Conservation (phyloP, 768 basidiomycete species). For the Naganishia randhawae region DNA sequence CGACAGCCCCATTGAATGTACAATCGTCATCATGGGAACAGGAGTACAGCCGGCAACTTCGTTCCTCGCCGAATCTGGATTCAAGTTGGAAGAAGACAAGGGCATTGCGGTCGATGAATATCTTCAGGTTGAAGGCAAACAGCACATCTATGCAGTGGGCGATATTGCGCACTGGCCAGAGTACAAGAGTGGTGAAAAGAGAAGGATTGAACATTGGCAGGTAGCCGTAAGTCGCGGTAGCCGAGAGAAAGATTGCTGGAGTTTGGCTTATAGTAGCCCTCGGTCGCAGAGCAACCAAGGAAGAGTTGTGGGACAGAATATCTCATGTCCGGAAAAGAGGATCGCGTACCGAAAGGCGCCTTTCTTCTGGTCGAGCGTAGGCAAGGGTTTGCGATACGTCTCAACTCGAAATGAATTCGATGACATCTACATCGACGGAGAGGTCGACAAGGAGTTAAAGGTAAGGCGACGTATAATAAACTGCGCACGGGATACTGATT, state of each 20-base stretch:
- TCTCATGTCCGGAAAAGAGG: constrained; percentile 56
- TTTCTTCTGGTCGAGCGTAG: constrained; percentile 80
- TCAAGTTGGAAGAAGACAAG: constrained; percentile 66
- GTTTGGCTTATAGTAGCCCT: background rate
- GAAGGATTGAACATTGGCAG: constrained; percentile 89
- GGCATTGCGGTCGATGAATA: constrained; percentile 74
- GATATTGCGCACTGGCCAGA: constrained; percentile 80
- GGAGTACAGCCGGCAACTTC: constrained; percentile 79
- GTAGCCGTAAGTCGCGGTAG: constrained; percentile 71
- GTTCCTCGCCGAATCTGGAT: constrained; percentile 65
- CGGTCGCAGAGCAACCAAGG: constrained; percentile 52
- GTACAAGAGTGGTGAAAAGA: constrained; percentile 62
- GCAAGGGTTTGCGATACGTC: constrained; percentile 79
- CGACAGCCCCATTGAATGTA: constrained; percentile 64
- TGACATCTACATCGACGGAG: constrained; percentile 72
- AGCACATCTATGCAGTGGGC: constrained; percentile 54
- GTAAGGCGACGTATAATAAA: constrained; percentile 49
- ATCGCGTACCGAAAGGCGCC: constrained; percentile 56
- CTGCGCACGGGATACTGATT: background rate
- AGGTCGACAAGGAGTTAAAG: constrained; percentile 67
- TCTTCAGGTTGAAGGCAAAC: constrained; percentile 57
- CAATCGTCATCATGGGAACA: constrained; percentile 78
- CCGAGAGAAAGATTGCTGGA: background rate
- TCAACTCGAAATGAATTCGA: constrained; percentile 64
- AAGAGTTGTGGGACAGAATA: constrained; percentile 72